These are phyloP conservation scores for Macrophomina pseudophaseolina DNA, from an alignment of 2,329 filamentous ascomycete species.

Conservation along the genomic window DNA sequence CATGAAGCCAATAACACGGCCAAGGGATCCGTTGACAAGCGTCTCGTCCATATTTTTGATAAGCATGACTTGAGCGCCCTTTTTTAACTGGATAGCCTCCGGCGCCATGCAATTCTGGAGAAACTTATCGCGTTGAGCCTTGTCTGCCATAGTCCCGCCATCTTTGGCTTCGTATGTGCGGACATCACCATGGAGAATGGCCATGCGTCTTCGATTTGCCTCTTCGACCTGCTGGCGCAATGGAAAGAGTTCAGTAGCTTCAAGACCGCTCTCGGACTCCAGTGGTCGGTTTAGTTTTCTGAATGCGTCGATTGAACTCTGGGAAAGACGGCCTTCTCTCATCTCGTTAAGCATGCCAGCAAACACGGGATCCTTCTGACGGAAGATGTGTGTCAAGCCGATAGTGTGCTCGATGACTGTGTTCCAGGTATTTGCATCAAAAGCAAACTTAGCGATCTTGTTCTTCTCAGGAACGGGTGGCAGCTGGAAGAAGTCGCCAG, in stretches of 20 bases:
- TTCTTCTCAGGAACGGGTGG: conserved; percentile 86
- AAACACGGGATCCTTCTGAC: conserved; percentile 89
- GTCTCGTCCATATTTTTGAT: conserved; percentile 98
- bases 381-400: conserved; percentile 91
- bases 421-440: conserved; percentile 89
- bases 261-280: conserved; percentile 72
- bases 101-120: conserved; percentile 94
- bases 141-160: conserved; percentile 70
- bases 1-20: conserved; percentile 84
- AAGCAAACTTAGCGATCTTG: conserved; percentile 82
- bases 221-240: conserved; percentile 87
- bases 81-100: conserved; percentile 77
- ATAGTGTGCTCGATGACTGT: conserved; percentile 96
- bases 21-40: conserved; percentile 91
- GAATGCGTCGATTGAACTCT: conserved; percentile 79
- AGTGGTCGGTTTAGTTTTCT: conserved; percentile 69
- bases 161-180: conserved; percentile 77
- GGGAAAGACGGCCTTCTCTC: conserved; percentile 81
- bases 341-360: conserved; percentile 97
- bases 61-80: conserved; percentile 97
- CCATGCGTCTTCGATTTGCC: conserved; percentile 79
- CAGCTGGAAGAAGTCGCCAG: conserved; percentile 96
- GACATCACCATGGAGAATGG: conserved; percentile 69
- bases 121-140: conserved; percentile 73
- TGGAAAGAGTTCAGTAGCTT: conserved; percentile 91